Base-by-base conservation (phyloP, 1,139 yeast genomes). In the Yamadazyma blattariae region DNA sequence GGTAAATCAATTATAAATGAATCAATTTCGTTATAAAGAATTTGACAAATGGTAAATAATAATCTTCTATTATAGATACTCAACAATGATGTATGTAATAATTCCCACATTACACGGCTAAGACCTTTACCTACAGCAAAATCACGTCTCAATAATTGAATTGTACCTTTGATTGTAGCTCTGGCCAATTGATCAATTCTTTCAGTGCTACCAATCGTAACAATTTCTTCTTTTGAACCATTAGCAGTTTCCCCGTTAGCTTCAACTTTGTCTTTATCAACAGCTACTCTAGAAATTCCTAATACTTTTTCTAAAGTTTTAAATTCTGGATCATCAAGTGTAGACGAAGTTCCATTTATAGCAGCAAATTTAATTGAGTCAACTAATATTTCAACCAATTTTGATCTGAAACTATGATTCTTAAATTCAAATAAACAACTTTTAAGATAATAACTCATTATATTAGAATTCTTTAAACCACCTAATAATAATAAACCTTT, bases 401-500 rank as follows among this genome's bases (percentile, higher is more conserved):
- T 68, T 16, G 67, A 62, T 33, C 79, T 71, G 32, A 87, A 64
- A 34, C 67, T 68, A 0, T 74, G 62, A 3, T 82, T 73, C 3
- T 48, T 37, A 3, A 67, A 64, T 31, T 82, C 89, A 33, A 82
- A 64, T 28, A 79, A 67, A 32, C 82, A 59, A 0, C 77, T 62
- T 31, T 77, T 68, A 46, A 86, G 75, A 41, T 80, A 77, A 50
- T 86, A 86, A 20, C 71, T 64, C 45, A 88, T 53, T 4, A 88
- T 67, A 17, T 70, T 66, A 12, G 65, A 57, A 50, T 86, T 84
- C 40, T 79, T 80, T 41, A 89, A 61, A 0, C 94, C 97, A 9
- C 97, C 97, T 25, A 87, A 63, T 4, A 75, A 51, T 35, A 90
- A 64, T 27, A 92, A 51, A 0, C 90, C 86, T 36, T 74, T 74